Evolutionary conservation across 1,284 basidiomycete species (phyloP).

Genomic region (Volvariella surrecta): DNA sequence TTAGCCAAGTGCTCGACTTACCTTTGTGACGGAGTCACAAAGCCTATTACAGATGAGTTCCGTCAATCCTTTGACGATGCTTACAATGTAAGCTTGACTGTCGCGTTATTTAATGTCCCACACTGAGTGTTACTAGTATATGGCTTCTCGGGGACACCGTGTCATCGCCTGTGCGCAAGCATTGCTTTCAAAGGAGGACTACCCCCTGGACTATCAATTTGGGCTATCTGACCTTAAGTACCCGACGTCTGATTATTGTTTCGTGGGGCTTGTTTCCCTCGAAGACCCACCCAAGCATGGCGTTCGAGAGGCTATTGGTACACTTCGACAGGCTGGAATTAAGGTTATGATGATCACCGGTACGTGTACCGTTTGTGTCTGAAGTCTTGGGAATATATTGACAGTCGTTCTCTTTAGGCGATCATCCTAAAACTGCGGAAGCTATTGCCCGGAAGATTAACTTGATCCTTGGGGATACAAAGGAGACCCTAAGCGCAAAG

Average conservation of each 20-base stretch:
- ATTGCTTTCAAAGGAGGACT: slow-evolving; percentile 39
- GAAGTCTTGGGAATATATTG: not conserved
- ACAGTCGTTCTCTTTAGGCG: slow-evolving; percentile 26
- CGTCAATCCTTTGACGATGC: slow-evolving; percentile 44
- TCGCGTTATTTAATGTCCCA: not conserved
- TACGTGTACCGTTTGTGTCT: slow-evolving; percentile 14
- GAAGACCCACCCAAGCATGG: slow-evolving; percentile 68
- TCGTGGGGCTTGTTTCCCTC: slow-evolving; percentile 55
- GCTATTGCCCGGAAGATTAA: slow-evolving; percentile 67
- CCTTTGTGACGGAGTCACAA: slow-evolving; percentile 38
- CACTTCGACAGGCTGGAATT: slow-evolving; percentile 57
- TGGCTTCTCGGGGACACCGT: slow-evolving; percentile 64
- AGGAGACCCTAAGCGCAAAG: slow-evolving; percentile 46
- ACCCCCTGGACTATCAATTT: slow-evolving; percentile 39
- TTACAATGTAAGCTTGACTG: slow-evolving; percentile 37
- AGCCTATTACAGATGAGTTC: slow-evolving; percentile 51
- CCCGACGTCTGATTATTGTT: slow-evolving; percentile 47
- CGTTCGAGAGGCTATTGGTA: slow-evolving; percentile 62
- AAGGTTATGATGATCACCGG: slow-evolving; percentile 71
- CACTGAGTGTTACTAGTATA: slow-evolving; percentile 36
- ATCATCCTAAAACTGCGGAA: slow-evolving; percentile 63
- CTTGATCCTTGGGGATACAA: slow-evolving; percentile 52
- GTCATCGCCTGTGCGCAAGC: slow-evolving; percentile 61
- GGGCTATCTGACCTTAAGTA: slow-evolving; percentile 46
- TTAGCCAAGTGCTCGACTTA: slow-evolving; percentile 55